A percentile compares a stretch with the other conserved stretches of the same genome.
Conservation (phyloP, 192 early-diverging fungal genomes). For the Mortierella claussenii region DNA sequence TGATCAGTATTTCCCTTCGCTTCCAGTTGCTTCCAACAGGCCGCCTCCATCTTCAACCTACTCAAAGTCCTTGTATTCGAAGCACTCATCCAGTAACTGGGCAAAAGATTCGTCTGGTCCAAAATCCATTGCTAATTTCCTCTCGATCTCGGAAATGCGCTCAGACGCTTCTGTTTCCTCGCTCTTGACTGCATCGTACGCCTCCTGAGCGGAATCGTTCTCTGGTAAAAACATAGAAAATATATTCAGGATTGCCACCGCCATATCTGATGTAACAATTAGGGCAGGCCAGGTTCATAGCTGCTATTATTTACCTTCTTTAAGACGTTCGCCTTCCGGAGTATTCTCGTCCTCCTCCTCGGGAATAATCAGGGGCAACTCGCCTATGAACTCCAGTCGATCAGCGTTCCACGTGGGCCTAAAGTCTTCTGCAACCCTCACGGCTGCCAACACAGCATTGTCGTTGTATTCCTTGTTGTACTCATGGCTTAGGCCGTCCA, state of each 20-base stretch:
- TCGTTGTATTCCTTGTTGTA: slow-evolving; percentile 71
- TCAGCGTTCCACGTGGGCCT: slow-evolving; percentile 12
- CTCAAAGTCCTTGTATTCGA: slow-evolving; percentile 73
- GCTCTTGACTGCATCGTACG: slow-evolving; percentile 23
- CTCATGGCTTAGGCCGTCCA: slow-evolving; percentile 51
- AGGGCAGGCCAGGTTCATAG: no score
- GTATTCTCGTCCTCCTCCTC: slow-evolving; percentile 23
- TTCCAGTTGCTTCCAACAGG: background rate
- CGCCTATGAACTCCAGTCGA: slow-evolving; percentile 27
- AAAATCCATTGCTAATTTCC: slow-evolving; percentile 72
- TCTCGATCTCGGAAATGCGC: slow-evolving; percentile 58
- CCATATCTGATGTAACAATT: no score
- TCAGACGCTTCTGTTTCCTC: slow-evolving; percentile 39
- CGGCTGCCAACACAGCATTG: slow-evolving; percentile 61
- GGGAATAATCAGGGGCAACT: slow-evolving; percentile 13
- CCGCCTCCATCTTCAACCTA: slow-evolving; percentile 41
- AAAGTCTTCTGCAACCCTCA: slow-evolving; percentile 51
- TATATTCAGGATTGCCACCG: background rate
- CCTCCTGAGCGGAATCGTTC: slow-evolving; percentile 27
- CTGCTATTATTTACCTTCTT: slow-evolving; percentile 25
- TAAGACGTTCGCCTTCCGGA: slow-evolving; percentile 41
- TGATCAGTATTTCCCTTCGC: background rate
- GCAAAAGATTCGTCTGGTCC: slow-evolving; percentile 79
- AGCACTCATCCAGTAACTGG: slow-evolving; percentile 74
- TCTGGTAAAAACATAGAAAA: slow-evolving; percentile 28